phyloP scores from a whole-genome alignment of 176 grass and related monocot genomes.

The Eremochloa ophiuroides region DNA sequence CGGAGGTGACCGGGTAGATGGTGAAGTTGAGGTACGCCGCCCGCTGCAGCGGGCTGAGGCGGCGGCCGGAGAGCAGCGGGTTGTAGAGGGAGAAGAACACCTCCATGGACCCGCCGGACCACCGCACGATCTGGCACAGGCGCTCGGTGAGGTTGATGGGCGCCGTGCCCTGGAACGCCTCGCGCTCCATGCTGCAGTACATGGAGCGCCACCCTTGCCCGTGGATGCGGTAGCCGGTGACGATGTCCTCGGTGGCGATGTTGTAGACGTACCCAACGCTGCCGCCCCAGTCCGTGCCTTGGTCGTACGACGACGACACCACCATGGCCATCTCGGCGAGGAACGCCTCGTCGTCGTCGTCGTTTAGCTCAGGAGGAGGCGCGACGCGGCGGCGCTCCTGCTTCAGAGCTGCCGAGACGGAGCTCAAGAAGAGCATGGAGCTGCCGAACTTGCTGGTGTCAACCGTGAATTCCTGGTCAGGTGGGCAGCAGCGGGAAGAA shows the following conservation, averaged over 20 bases:
- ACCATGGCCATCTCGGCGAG: background rate
- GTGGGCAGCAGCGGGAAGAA: no score
- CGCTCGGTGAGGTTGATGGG: conserved; percentile 41
- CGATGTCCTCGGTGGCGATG: conserved; percentile 37
- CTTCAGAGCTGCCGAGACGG: background rate
- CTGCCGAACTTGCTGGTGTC: background rate
- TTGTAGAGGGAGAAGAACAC: conserved; percentile 43
- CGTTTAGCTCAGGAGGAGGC: background rate
- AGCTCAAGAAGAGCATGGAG: background rate
- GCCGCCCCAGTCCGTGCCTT: conserved; percentile 3
- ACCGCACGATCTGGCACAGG: conserved; percentile 31
- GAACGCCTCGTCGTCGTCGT: background rate
- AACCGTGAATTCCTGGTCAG: background rate
- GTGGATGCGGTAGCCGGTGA: conserved; percentile 29
- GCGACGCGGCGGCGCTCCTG: background rate
- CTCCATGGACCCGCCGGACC: conserved; percentile 31
- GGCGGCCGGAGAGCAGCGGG: background rate
- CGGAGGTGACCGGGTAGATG: conserved; percentile 25
- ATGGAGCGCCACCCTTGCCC: conserved; percentile 37
- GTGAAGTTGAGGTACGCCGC: conserved; percentile 28
- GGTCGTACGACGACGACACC: conserved; percentile 7
- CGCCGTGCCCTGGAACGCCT: conserved; percentile 20
- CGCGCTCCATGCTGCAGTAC: conserved; percentile 7
- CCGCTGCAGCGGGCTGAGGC: background rate
- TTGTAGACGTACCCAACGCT: conserved; percentile 28